These are phyloP conservation scores for Petrea volubilis DNA, from an alignment of 257 asterid genomes.

Conservation along the genomic window DNA sequence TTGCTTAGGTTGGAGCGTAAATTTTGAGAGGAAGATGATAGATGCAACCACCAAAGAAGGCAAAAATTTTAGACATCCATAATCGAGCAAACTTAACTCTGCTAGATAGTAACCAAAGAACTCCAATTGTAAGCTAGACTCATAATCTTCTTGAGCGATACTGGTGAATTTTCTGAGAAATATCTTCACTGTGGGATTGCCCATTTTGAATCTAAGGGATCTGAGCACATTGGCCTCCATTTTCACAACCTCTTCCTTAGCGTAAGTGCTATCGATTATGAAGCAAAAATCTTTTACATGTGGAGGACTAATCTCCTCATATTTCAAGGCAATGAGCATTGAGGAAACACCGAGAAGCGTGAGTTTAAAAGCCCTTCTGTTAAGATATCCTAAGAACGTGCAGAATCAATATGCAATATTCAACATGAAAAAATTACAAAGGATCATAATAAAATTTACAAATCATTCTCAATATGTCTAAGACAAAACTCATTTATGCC, in stretches of 20 bases:
- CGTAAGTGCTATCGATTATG: slow-evolving; percentile 72
- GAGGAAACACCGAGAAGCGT: slow-evolving; percentile 98
- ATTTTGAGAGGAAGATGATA: slow-evolving; percentile 69
- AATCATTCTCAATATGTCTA: too few species aligned
- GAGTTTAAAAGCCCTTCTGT: too few species aligned
- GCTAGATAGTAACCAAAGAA: slow-evolving; percentile 81
- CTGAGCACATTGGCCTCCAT: slow-evolving; percentile 88
- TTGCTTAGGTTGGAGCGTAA: slow-evolving; percentile 51
- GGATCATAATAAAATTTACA: too few species aligned
- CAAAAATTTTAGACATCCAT: slow-evolving; percentile 67
- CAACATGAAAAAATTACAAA: too few species aligned
- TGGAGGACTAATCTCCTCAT: slow-evolving; percentile 87
- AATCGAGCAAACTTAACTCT: slow-evolving; percentile 77
- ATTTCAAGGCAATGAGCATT: slow-evolving; percentile 95
- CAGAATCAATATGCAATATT: too few species aligned
- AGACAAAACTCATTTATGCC: too few species aligned
- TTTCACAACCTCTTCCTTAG: slow-evolving; percentile 63
- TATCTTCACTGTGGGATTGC: slow-evolving; percentile 71
- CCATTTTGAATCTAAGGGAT: slow-evolving; percentile 79
- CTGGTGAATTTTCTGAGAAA: slow-evolving; percentile 72
- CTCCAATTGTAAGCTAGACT: slow-evolving; percentile 57
- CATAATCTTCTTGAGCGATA: slow-evolving; percentile 54
- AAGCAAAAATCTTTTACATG: slow-evolving; percentile 76
- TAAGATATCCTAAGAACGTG: too few species aligned
- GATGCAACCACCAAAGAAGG: slow-evolving; percentile 89